phyloP scores from a whole-genome alignment of 202 grass and related monocot genomes.

The Thinopyrum obtusiflorum region DNA sequence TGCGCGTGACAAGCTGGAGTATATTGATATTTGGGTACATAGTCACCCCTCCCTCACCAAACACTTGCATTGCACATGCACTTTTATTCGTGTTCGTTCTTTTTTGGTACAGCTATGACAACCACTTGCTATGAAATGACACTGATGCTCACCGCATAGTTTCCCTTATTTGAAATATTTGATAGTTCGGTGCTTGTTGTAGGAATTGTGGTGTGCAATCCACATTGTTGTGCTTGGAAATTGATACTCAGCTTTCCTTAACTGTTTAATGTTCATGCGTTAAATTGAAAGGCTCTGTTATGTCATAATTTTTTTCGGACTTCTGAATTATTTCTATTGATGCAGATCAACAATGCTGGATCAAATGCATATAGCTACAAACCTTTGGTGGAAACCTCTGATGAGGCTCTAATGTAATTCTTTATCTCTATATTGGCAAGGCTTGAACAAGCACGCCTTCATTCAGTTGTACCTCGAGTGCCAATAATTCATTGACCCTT shows the following conservation, averaged over 20 bases:
- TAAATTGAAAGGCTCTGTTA: neutral
- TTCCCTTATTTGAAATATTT: conserved; percentile 9
- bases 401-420: conserved; percentile 91
- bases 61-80: neutral
- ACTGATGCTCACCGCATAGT: neutral
- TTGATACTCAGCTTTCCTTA: conserved; percentile 12
- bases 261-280: conserved; percentile 16
- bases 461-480: conserved; percentile 8
- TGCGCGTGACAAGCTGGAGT: conserved; percentile 57
- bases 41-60: neutral
- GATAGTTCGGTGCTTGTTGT: neutral
- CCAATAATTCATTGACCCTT: neutral
- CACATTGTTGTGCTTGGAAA: neutral
- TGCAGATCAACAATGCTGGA: conserved; percentile 98
- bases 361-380: conserved; percentile 98
- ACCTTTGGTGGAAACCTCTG: conserved; percentile 87
- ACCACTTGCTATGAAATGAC: conserved; percentile 8
- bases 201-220: neutral
- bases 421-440: conserved; percentile 27
- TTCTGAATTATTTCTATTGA: conserved; percentile 20
- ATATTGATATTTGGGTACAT: conserved; percentile 96
- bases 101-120: neutral
- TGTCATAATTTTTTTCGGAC: neutral
- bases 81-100: neutral
- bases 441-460: neutral